Evolutionary conservation across 176 grass and related monocot species (phyloP), one percentile per base, ranked within the genome.

Genomic region (Cocos nucifera): DNA sequence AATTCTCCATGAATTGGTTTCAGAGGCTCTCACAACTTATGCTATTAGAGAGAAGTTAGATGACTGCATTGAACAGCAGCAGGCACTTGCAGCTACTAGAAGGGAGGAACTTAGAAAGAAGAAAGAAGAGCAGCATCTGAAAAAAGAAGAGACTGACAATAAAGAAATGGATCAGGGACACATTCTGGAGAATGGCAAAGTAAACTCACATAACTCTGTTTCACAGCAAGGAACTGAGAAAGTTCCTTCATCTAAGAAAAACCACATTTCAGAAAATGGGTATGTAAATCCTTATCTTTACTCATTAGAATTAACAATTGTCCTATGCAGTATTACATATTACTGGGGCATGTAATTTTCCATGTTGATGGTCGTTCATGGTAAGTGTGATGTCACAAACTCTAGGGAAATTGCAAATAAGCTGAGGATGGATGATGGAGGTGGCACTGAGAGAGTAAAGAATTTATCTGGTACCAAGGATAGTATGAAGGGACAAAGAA

Each of bases 1-100:
- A 54, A 90, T 96, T 39, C 61, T 90, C 19, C 63, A 59, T 30
- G 92, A 88, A 73, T 48, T 96, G 49, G 69, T 88, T 58, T 80
- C 76, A 50, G 83, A 90, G 69, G 83, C 80, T 70, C 72, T 90
- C 70, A 65, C 66, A 67, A 88, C 92, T 72, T 63, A 48, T 68
- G 73, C 80, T 65, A 55, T 96, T 24, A 77, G 76, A 82, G 80
- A 80, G 62, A 74, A 75, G 55, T 69, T 96, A 82, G 76, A 77
- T 66, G 86, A 90, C 54, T 65, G 61, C 57, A 72, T 90, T 57
- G 66, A 88, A 44, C 75, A 79, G 19, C 74, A 82, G 65, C 75
- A 78, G 5, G 69, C 75, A 69, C 72, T 90, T 71, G 73, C 4
- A 71, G 86, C 80, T 57, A 57, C 35, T 62, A 82, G 85, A 77